These are phyloP conservation scores for Apiospora pterosperma DNA, from an alignment of 2,329 filamentous ascomycete genomes.

Conservation along the genomic window DNA sequence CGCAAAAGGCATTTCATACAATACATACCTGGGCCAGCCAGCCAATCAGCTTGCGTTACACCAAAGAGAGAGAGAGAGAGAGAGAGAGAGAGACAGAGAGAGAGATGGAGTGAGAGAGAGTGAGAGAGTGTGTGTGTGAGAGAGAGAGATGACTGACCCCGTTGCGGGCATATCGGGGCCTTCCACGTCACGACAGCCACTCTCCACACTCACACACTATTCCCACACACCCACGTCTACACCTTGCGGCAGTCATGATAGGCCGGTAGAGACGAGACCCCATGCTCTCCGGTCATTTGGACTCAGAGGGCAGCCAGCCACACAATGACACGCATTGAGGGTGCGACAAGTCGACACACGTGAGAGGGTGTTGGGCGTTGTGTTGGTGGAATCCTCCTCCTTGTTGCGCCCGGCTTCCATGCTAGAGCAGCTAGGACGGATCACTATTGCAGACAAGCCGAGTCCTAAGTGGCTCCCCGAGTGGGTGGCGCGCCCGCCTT, in stretches of 20 bases:
- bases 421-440: not conserved
- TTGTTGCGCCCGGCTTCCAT: not conserved
- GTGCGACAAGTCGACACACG: not conserved
- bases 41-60: not conserved
- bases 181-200: not conserved
- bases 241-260: not conserved
- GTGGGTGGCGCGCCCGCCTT: not conserved
- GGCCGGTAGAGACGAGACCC: not conserved
- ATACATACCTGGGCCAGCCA: too few species aligned
- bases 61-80: too few species aligned
- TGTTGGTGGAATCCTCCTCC: not conserved
- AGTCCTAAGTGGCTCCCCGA: not conserved
- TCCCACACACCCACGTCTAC: not conserved
- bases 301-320: not conserved
- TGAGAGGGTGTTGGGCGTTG: not conserved
- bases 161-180: slow-evolving; percentile 1
- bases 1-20: not conserved
- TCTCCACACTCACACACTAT: not conserved
- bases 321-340: slow-evolving; percentile 1
- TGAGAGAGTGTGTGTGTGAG: too few species aligned
- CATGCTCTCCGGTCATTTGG: not conserved
- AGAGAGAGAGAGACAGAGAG: too few species aligned
- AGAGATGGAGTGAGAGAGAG: too few species aligned
- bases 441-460: not conserved
- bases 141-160: not conserved